Evolutionary conservation across 176 grass and related monocot genomes (phyloP), one percentile per base, ranked within the genome.

Genomic region (Calamus simplicifolius): DNA sequence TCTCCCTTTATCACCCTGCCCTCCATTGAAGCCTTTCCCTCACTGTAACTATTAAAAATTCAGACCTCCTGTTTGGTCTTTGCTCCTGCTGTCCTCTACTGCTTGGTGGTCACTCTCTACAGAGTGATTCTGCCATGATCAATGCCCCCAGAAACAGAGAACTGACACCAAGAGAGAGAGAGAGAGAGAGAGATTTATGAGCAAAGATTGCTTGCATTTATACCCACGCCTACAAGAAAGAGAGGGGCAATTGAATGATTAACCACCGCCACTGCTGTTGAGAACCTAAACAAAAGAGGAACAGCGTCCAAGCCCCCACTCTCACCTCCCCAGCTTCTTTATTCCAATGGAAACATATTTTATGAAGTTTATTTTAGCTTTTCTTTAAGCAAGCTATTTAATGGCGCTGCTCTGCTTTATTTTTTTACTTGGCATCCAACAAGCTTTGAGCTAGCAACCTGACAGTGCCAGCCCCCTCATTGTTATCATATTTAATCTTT

Each of bases 1-100:
- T 86, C 49, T 55, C 58, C 59, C 81, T 81, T 77, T 19, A 52
- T 61, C 67, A 61, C 58, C 16, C 57, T 52, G 30, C 64, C 51
- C 19, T 50, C 58, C 25, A 63, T 25, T 69, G 28, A 17, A 61
- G 54, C 26, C 25, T 76, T 75, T 50, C 59, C 25, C 25, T 50
- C 50, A 13, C 30, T 52, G 15, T 14, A 16, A 25, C 19, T 1
- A 27, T 16, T 50, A 59, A 57, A 56, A 48, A 68, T 8, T 48
- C 48, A 26, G 1, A 58, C 7, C 52, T 58, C 28, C 68, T 59
- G 17, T 50, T 25, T 10, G 8, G 35, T 7, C 35, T 43, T 43
- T 43, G 35, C 35, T 43, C 35, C 10, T 10, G 12, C 35, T 13
- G 35, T 43, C 35, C 35, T 43, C 35, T 43, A 43, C 35, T 43